These are phyloP conservation scores for Polytrichum formosum DNA, from an alignment of 225 moss, liverwort and hornwort species.

Conservation along the genomic window DNA sequence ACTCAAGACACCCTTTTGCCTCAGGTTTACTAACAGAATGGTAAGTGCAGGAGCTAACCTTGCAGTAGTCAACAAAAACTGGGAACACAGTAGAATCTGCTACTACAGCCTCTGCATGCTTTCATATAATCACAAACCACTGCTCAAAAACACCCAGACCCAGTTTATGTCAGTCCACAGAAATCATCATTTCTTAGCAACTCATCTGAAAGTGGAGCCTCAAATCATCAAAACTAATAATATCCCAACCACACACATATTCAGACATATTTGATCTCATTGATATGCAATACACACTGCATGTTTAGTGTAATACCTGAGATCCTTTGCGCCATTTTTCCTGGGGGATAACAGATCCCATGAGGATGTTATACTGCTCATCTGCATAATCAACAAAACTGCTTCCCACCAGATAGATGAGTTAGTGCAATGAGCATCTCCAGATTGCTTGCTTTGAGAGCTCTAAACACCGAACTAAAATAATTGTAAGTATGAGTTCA, in stretches of 20 bases:
- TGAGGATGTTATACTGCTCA: constrained; percentile 68
- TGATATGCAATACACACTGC: not conserved
- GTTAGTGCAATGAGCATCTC: no score
- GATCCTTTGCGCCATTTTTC: constrained; percentile 96
- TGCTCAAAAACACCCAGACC: constrained; percentile 32
- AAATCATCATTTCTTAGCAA: not conserved
- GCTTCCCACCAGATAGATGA: constrained; percentile 14
- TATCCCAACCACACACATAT: not conserved
- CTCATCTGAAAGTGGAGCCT: not conserved
- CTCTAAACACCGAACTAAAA: no score
- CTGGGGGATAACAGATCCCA: constrained; percentile 59
- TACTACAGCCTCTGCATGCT: constrained; percentile 74
- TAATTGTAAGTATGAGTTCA: no score
- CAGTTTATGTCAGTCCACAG: not conserved
- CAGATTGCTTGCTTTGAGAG: no score
- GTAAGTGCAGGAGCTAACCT: constrained; percentile 38
- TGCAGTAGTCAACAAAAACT: constrained; percentile 71
- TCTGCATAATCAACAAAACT: constrained; percentile 74
- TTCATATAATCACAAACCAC: constrained; percentile 85
- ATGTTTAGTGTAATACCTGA: constrained; percentile 48
- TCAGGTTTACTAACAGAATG: no score
- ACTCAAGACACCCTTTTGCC: no score
- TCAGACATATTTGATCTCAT: no score
- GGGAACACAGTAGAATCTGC: constrained; percentile 59
- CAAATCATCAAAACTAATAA: not conserved